Base-by-base conservation (phyloP, 148 eudicot species). In the Pharnaceum exiguum region DNA sequence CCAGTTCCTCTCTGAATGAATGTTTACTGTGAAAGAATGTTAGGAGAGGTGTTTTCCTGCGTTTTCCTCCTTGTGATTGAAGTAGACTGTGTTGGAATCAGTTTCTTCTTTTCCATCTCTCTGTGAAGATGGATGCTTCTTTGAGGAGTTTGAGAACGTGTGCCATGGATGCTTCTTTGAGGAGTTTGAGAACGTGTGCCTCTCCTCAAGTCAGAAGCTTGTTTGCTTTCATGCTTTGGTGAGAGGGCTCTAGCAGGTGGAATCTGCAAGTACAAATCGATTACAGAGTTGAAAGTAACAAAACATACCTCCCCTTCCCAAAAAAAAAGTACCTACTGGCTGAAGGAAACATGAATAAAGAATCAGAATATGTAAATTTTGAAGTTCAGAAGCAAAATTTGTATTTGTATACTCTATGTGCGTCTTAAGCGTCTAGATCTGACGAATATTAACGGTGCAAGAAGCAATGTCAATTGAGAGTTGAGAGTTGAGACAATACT, bases 41-140 rank as follows among this genome's bases (percentile, higher is more conserved):
- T 72, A 5, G 78, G 78, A 44, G 78, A 76, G 59, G 77, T 54
- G 60, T 79, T 79, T 54, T 72, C 80, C 2, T 72, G 72, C 32
- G 15, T 59, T 44, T 62, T 65, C 23, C 65, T 79, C 70, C 55
- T 75, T 33, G 51, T 42, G 23, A 15, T 40, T 19, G 32, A 33
- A 2, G 35, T 48, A 39, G 57, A 53, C 28, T 23, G 59, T 3
- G 45, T 37, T 17, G 68, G 46, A 42, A 63, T 26, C 11, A 53
- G 5, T 55, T 63, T 63, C 21, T 36, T 44, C 46, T 49, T 70
- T 57, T 29, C 74, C 25, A 57, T 25, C 50, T 18, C 28, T 59
- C 53, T 72, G 74, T 26, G 71, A 57, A 37, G n/a, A n/a, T 68
- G 49, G 25, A 59, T 69, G 28, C 50, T 63, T 56, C 64, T 73